Evolutionary conservation across 768 basidiomycete species (phyloP).

Genomic region (Mycena maculata): DNA sequence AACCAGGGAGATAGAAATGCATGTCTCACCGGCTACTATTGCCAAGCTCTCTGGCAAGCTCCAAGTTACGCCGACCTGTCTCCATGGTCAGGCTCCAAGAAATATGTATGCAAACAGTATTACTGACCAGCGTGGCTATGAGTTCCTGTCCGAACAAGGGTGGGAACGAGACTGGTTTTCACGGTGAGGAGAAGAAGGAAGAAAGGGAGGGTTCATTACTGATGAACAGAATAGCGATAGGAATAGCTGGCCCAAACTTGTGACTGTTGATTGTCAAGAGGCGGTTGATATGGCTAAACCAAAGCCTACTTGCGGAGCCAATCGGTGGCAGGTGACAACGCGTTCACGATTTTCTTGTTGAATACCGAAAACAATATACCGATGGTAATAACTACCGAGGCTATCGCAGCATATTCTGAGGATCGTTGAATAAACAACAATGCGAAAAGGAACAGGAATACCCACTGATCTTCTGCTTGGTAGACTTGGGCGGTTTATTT

Average conservation of each 20-base stretch:
- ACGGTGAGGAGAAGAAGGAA: too few species aligned
- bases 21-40: conserved; percentile 56
- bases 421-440: not conserved
- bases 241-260: conserved; percentile 60
- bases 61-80: conserved; percentile 13
- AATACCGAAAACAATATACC: conserved; percentile 53
- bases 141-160: conserved; percentile 59
- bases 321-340: conserved; percentile 60
- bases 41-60: conserved; percentile 50
- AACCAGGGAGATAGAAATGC: not conserved
- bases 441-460: not conserved
- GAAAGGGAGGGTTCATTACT: too few species aligned
- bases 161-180: conserved; percentile 34
- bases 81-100: too few species aligned
- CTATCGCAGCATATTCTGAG: conserved; percentile 40
- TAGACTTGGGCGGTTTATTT: conserved; percentile 4
- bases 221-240: conserved; percentile 69
- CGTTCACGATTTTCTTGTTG: conserved; percentile 60
- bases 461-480: conserved; percentile 23
- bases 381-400: conserved; percentile 46
- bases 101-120: too few species aligned
- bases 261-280: conserved; percentile 41
- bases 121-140: conserved; percentile 1
- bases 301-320: conserved; percentile 56
- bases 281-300: conserved; percentile 27